Conservation (phyloP, 345 rosid genomes). For the Passiflora organensis region DNA sequence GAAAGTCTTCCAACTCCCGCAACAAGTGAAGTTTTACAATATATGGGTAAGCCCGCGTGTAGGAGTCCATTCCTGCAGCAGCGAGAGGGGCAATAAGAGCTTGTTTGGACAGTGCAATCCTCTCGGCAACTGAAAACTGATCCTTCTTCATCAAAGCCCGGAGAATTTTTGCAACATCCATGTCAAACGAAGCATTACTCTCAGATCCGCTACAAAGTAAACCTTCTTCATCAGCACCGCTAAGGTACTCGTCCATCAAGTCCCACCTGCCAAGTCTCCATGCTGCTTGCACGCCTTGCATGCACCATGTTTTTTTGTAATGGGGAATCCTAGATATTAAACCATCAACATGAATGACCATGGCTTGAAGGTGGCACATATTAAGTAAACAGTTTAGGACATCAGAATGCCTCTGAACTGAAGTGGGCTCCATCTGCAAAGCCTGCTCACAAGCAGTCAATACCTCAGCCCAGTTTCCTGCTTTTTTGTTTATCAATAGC, state of each 20-base stretch:
- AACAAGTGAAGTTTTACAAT: conserved; percentile 89
- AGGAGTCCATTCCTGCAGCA: conserved; percentile 99
- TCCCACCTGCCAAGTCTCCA: conserved; percentile 99
- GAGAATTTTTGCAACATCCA: conserved; percentile 91
- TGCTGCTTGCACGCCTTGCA: conserved; percentile 99
- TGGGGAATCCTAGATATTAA: conserved; percentile 79
- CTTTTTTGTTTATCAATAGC: conserved; percentile 72
- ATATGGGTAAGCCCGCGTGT: conserved; percentile 82
- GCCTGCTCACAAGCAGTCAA: conserved; percentile 93
- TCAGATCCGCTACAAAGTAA: conserved; percentile 81
- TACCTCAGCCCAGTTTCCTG: conserved; percentile 97
- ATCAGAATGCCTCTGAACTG: conserved; percentile 90
- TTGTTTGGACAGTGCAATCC: conserved; percentile 80
- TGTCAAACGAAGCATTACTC: conserved; percentile 93
- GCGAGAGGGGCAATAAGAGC: conserved; percentile 95
- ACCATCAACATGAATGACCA: conserved; percentile 95
- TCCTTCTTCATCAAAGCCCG: conserved; percentile 93
- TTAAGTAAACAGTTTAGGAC: conserved; percentile 86
- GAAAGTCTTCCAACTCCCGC: conserved; percentile 81
- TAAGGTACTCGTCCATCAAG: conserved; percentile 92
- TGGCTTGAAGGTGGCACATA: conserved; percentile 98
- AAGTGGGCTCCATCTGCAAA: conserved; percentile 88
- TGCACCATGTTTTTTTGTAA: conserved; percentile 96
- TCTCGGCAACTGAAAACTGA: conserved; percentile 67
- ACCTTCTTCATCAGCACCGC: conserved; percentile 80